These are phyloP conservation scores for Arachnomyces sp. DNA, from an alignment of 2,329 filamentous ascomycete species.

Conservation along the genomic window DNA sequence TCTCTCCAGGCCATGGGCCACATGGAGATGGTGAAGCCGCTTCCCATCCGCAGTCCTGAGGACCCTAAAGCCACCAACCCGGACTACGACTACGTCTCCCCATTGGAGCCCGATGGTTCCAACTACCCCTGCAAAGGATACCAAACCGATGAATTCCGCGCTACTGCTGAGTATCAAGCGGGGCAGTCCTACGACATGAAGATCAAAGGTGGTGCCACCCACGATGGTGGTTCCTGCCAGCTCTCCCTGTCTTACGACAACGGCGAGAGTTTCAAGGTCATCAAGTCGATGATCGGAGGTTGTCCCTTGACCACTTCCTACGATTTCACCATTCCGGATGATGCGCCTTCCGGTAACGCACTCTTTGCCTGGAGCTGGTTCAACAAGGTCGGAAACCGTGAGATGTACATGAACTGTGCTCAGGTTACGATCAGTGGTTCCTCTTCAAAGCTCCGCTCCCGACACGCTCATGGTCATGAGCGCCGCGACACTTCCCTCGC, in stretches of 20 bases:
- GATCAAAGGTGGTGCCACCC: slow-evolving; percentile 55
- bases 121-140: slow-evolving; percentile 75
- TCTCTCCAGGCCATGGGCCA: slow-evolving; percentile 24
- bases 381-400: slow-evolving; percentile 52
- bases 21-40: slow-evolving; percentile 51
- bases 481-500: neutral
- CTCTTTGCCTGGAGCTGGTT: slow-evolving; percentile 74
- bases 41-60: slow-evolving; percentile 45
- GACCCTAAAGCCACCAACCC: slow-evolving; percentile 42
- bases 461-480: neutral
- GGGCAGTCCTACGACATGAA: slow-evolving; percentile 58
- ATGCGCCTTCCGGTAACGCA: slow-evolving; percentile 53
- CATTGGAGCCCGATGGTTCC: slow-evolving; percentile 50
- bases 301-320: slow-evolving; percentile 49
- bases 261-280: slow-evolving; percentile 62
- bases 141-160: slow-evolving; percentile 44
- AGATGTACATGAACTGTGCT: slow-evolving; percentile 72
- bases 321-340: slow-evolving; percentile 59
- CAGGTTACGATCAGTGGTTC: slow-evolving; percentile 52
- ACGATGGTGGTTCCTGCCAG: slow-evolving; percentile 71
- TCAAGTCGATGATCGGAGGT: slow-evolving; percentile 54
- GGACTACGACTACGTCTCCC: slow-evolving; percentile 67
- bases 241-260: slow-evolving; percentile 67
- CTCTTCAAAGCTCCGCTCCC: neutral
- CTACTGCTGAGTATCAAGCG: slow-evolving; percentile 55